Evolutionary conservation across 2,329 filamentous ascomycete genomes (phyloP), one percentile per base, ranked within the genome.

Genomic region (Colletotrichum graminicola): DNA sequence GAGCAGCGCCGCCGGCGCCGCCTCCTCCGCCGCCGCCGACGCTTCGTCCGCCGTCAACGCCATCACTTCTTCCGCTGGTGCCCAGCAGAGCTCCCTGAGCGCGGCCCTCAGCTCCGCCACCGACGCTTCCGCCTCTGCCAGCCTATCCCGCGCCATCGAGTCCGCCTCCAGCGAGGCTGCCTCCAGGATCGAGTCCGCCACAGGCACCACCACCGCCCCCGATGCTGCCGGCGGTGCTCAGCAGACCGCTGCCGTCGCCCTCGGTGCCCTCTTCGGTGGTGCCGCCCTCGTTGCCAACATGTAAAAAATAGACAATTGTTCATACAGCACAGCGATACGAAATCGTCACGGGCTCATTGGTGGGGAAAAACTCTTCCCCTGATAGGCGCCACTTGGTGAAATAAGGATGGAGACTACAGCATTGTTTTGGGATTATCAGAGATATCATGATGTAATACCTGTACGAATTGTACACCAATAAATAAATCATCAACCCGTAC

Each of bases 231-330:
- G 80, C 56, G 79, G 76, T 59, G 77, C 81, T 56, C 75, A 77
- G 66, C 80, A 80, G 73, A 85, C 83, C 21, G 85, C 79, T 36
- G 83, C 80, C 36, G 74, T 86, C 52, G 84, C 81, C 26, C 77
- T 87, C 57, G 84, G 84, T 41, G 84, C 84, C 32, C 78, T 87
- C 69, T 77, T 86, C 60, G 85, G 84, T 32, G 85, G 84, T 75
- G 84, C 82, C 3, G 85, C 83, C 62, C 68, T 85, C 62, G 73
- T 85, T 59, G 80, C 77, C 75, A 85, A 85, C 79, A 67, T 86
- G 75, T 86, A 84, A 21, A 80, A 75, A 55, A n/a, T 5, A 34
- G 7, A 21, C 5, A 0, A 0, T 32, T 11, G 3, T 23, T 11
- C 23, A n/a, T 3, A 21, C 5, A 14, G 32, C 14, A 16, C 29